Evolutionary conservation across 2,329 filamentous ascomycete species (phyloP).

Genomic region (Calonectria leucothoes): DNA sequence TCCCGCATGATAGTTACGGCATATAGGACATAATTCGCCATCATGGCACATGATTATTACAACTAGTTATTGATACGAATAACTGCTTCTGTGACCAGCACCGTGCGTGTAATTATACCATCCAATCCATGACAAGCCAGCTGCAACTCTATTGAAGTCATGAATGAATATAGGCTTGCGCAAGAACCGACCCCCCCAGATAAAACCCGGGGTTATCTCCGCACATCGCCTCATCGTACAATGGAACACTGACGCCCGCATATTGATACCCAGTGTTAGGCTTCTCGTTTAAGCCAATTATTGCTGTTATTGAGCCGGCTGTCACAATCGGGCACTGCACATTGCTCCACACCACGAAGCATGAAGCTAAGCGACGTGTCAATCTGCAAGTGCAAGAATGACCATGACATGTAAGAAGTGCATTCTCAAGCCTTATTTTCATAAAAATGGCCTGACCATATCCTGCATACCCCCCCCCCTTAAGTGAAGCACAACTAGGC

Average conservation of each 20-base stretch:
- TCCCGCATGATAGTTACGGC: constrained; percentile 14
- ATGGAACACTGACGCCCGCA: neutral
- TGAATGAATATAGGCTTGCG: no score
- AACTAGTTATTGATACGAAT: neutral
- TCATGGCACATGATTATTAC: constrained; percentile 13
- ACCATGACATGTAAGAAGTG: neutral
- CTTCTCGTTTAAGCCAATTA: neutral
- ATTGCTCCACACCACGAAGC: neutral
- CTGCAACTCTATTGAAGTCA: neutral
- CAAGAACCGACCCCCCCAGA: neutral
- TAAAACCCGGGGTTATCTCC: neutral
- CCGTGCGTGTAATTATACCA: neutral
- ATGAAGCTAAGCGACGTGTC: neutral
- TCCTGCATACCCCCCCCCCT: neutral
- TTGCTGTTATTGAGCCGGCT: neutral
- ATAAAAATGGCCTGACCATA: neutral
- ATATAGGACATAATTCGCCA: constrained; percentile 18
- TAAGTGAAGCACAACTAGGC: no score
- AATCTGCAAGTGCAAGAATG: neutral
- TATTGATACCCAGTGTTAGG: neutral
- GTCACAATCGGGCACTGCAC: neutral
- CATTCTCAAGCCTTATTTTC: neutral
- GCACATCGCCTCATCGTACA: no score
- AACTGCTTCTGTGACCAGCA: neutral
- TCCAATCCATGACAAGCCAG: neutral